phyloP scores from a whole-genome alignment of 805 yeast genomes.

The Vanderwaltozyma yarrowii region DNA sequence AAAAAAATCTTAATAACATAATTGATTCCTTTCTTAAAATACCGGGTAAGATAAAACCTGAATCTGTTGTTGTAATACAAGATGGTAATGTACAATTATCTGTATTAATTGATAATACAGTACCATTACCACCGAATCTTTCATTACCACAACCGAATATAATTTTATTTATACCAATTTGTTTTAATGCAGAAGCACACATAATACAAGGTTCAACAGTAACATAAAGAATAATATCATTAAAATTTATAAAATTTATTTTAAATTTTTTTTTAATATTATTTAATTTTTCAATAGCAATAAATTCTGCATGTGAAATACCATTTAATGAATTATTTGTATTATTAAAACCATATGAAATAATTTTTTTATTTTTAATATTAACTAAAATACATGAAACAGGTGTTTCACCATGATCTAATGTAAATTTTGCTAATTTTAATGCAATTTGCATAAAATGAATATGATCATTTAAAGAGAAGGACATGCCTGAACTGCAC shows the following conservation, averaged over 20 bases:
- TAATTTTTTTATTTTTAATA: slow-evolving; percentile 33
- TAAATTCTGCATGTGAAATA: slow-evolving; percentile 85
- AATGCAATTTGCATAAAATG: slow-evolving; percentile 43
- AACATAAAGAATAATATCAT: slow-evolving; percentile 64
- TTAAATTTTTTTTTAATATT: slow-evolving; percentile 8
- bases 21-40: slow-evolving; percentile 74
- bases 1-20: slow-evolving; percentile 68
- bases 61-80: too few species aligned
- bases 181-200: slow-evolving; percentile 91
- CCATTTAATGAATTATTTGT: slow-evolving; percentile 82
- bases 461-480: slow-evolving; percentile 5
- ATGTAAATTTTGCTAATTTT: slow-evolving; percentile 51
- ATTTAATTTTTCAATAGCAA: slow-evolving; percentile 55
- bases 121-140: slow-evolving; percentile 93
- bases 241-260: slow-evolving; percentile 32
- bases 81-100: slow-evolving; percentile 28
- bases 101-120: slow-evolving; percentile 53
- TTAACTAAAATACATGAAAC: slow-evolving; percentile 71
- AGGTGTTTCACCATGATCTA: slow-evolving; percentile 66
- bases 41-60: slow-evolving; percentile 54
- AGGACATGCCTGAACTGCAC: neutral
- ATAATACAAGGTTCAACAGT: slow-evolving; percentile 97
- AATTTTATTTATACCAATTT: slow-evolving; percentile 61
- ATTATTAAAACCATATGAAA: slow-evolving; percentile 75
- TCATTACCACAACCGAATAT: slow-evolving; percentile 92